A percentile compares a stretch with the other conserved stretches of the same genome.
These are phyloP conservation scores for Xerocomellus chrysenteron DNA, from an alignment of 768 basidiomycete genomes.

Conservation along the genomic window DNA sequence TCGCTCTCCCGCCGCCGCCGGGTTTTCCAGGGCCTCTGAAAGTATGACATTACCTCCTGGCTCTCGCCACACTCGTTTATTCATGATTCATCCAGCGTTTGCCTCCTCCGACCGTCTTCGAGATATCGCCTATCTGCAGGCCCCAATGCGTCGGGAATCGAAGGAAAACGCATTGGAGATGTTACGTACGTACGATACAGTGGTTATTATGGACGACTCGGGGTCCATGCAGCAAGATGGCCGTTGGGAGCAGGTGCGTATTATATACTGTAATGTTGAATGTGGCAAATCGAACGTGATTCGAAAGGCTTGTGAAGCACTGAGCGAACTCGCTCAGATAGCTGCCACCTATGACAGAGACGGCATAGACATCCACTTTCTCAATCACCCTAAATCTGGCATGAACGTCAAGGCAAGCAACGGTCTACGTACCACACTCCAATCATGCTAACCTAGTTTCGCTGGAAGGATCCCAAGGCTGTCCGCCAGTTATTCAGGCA, in stretches of 20 bases:
- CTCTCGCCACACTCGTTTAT: constrained; percentile 23
- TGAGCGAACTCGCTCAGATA: constrained; percentile 47
- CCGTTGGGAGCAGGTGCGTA: constrained; percentile 50
- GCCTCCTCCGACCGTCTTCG: constrained; percentile 14
- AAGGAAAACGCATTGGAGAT: constrained; percentile 34
- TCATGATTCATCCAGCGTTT: constrained; percentile 22
- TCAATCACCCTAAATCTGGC: constrained; percentile 42
- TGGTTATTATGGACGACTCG: constrained; percentile 63
- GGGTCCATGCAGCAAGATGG: constrained; percentile 46
- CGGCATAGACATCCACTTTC: constrained; percentile 63
- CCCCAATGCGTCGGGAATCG: constrained; percentile 28
- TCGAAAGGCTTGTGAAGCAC: constrained; percentile 10
- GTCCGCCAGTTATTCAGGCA: constrained; percentile 44
- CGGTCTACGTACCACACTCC: neutral
- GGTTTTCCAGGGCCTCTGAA: constrained; percentile 4
- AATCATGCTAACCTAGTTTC: neutral
- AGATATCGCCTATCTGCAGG: constrained; percentile 24
- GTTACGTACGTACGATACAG: constrained; percentile 51
- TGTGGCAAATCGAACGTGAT: neutral
- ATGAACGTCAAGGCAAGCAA: constrained; percentile 39
- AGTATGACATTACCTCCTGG: constrained; percentile 23
- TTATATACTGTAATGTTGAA: neutral
- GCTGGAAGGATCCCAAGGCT: constrained; percentile 33
- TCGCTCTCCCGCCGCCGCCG: constrained; percentile 2
- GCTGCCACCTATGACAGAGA: constrained; percentile 53